Evolutionary conservation across 495 filamentous ascomycete species (phyloP).

Genomic region (Schizothecium vesticola): DNA sequence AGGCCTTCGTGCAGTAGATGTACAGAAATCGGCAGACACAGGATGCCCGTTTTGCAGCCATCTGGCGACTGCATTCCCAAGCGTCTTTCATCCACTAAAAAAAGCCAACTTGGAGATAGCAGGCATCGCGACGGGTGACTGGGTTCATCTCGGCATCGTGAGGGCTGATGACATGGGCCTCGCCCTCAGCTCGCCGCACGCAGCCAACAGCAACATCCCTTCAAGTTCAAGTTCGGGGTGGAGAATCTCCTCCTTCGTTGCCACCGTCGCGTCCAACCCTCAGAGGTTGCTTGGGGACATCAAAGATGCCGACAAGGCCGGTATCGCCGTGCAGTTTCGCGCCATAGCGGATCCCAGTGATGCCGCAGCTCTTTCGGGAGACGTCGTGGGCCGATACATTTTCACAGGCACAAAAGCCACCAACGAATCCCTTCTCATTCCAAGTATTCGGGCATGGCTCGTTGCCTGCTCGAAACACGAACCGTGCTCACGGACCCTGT

Average conservation of each 20-base stretch:
- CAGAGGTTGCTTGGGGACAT: not conserved
- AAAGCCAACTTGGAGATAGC: not conserved
- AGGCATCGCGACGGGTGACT: not conserved
- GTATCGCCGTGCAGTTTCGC: not conserved
- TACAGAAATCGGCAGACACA: not conserved
- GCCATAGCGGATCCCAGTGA: not conserved
- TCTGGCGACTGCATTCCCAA: not conserved
- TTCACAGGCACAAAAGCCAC: not conserved
- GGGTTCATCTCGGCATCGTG: not conserved
- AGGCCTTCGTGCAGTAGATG: not conserved
- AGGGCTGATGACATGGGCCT: too few species aligned
- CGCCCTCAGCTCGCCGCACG: too few species aligned
- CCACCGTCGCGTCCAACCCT: not conserved
- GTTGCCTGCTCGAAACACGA: not conserved
- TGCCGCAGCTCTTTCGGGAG: not conserved
- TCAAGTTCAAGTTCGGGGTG: too few species aligned
- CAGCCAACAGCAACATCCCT: too few species aligned
- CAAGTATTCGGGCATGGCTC: not conserved
- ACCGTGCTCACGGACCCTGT: not conserved
- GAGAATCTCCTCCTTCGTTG: too few species aligned
- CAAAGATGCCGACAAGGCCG: not conserved
- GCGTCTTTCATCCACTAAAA: not conserved
- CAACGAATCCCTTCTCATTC: not conserved
- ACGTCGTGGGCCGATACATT: conserved; percentile 1
- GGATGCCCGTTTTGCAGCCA: not conserved